Percentiles rank a stretch among this genome's conserved stretches.
Conservation (phyloP, 1,284 basidiomycete genomes). For the Ganoderma leucocontextum region DNA sequence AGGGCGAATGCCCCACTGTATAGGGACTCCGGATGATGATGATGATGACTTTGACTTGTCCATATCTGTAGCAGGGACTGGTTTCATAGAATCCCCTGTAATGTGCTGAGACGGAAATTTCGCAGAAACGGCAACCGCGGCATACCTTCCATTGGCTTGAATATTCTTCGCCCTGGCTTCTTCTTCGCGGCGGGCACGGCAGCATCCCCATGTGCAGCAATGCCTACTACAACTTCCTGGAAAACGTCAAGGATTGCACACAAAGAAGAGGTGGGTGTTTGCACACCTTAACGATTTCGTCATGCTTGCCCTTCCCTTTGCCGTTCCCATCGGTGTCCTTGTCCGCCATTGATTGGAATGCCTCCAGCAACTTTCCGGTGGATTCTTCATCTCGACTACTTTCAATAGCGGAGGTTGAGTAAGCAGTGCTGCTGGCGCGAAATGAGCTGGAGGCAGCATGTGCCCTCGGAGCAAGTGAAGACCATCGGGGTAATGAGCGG, state of each 20-base stretch:
- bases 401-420: neutral
- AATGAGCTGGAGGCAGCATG: neutral
- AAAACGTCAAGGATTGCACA: neutral
- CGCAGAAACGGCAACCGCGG: neutral
- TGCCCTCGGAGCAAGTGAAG: constrained; percentile 10
- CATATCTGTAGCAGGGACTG: neutral
- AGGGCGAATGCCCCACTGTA: neutral
- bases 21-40: neutral
- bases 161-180: neutral
- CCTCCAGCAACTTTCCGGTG: neutral
- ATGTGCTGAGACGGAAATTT: neutral
- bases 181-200: neutral
- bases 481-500: constrained; percentile 10
- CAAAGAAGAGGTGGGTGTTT: no score
- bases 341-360: neutral
- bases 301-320: neutral
- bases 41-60: neutral
- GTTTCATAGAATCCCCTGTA: constrained; percentile 15
- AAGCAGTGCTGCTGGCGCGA: neutral
- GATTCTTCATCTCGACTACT: neutral
- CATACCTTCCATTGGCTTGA: constrained; percentile 15
- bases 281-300: neutral
- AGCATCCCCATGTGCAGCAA: neutral
- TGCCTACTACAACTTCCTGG: constrained; percentile 1
- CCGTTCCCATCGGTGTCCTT: neutral